Evolutionary conservation across 805 yeast species (phyloP).

Genomic region (Tetrapisispora taiwanensis): DNA sequence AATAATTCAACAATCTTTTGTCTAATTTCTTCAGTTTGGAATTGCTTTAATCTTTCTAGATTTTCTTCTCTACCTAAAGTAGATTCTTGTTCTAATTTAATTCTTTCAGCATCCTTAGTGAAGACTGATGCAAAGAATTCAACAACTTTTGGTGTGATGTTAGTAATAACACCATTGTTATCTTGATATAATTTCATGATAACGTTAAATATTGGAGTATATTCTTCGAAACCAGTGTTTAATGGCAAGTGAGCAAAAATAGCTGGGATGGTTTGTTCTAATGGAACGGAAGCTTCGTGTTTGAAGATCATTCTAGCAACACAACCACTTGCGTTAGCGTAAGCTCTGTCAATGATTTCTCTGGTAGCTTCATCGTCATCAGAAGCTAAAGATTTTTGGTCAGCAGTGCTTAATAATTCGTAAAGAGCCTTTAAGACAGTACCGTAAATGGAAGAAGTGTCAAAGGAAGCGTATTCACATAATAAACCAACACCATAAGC

Average conservation of each 20-base stretch:
- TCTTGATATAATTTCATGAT: constrained; percentile 61
- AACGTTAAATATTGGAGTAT: constrained; percentile 77
- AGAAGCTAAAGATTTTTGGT: constrained; percentile 47
- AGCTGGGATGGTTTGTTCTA: constrained; percentile 64
- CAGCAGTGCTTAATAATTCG: constrained; percentile 68
- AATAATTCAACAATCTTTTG: constrained; percentile 57
- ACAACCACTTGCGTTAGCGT: constrained; percentile 95
- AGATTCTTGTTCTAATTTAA: constrained; percentile 57
- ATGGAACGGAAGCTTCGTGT: constrained; percentile 62
- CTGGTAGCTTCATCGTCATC: constrained; percentile 63
- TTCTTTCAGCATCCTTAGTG: constrained; percentile 63
- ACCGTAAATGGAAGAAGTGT: constrained; percentile 54
- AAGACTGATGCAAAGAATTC: constrained; percentile 63
- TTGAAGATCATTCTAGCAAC: constrained; percentile 83
- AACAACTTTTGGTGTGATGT: constrained; percentile 50
- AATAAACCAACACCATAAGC: constrained; percentile 91
- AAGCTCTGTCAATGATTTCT: constrained; percentile 72
- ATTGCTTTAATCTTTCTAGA: constrained; percentile 68
- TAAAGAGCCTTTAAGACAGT: constrained; percentile 58
- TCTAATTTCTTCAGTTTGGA: constrained; percentile 58
- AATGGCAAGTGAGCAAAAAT: constrained; percentile 75
- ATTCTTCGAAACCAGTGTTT: constrained; percentile 83
- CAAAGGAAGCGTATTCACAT: constrained; percentile 38
- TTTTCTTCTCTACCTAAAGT: constrained; percentile 82
- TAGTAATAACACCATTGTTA: constrained; percentile 44